phyloP scores from a whole-genome alignment of 2,329 filamentous ascomycete genomes.

The Sphaerulina populicola region DNA sequence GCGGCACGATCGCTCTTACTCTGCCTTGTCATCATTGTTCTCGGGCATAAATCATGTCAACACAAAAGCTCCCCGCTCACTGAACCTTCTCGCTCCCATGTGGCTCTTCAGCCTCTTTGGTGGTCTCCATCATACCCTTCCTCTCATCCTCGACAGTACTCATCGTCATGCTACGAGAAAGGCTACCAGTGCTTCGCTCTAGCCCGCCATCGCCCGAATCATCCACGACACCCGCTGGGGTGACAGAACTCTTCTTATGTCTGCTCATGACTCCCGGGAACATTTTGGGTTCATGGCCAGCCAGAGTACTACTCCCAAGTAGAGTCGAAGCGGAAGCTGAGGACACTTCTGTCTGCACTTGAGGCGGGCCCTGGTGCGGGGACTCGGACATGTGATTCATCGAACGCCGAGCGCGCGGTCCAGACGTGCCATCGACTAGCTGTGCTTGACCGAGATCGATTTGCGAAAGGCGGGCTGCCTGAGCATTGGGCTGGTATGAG shows the following conservation, averaged over 20 bases:
- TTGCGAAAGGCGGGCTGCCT: conserved; percentile 34
- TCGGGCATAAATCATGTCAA: no score
- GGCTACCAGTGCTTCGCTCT: conserved; percentile 18
- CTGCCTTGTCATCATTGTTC: no score
- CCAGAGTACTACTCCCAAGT: conserved; percentile 40
- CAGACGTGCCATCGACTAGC: conserved; percentile 19
- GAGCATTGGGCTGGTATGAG: conserved; percentile 25
- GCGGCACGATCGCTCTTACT: no score
- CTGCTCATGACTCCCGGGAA: conserved; percentile 60
- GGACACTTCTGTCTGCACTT: conserved; percentile 1
- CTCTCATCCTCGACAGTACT: conserved; percentile 11
- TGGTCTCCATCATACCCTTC: conserved; percentile 15
- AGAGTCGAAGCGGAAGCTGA: conserved; percentile 14
- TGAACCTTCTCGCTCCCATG: conserved; percentile 10
- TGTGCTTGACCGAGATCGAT: conserved; percentile 26
- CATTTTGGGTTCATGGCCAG: conserved; percentile 56
- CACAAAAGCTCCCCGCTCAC: not conserved
- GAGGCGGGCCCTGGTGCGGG: conserved; percentile 10
- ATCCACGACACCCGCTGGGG: conserved; percentile 6
- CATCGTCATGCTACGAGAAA: conserved; percentile 11
- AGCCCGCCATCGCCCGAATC: conserved; percentile 15
- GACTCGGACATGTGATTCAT: conserved; percentile 11
- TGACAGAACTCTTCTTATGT: conserved; percentile 29
- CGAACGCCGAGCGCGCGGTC: conserved; percentile 2
- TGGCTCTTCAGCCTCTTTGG: conserved; percentile 16